phyloP scores from a whole-genome alignment of 345 rosid species.

The Moricandia arvensis region DNA sequence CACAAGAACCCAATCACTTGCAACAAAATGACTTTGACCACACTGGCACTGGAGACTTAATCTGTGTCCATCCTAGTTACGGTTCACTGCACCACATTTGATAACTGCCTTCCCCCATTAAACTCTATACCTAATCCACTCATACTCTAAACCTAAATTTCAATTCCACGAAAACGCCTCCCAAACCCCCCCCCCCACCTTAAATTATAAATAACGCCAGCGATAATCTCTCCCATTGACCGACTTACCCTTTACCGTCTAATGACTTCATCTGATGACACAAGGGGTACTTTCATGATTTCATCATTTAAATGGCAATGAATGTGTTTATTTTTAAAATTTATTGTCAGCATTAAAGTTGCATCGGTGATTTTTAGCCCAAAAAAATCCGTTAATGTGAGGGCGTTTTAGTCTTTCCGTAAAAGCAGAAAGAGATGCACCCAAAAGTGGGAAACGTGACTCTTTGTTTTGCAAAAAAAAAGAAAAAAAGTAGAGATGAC shows the following conservation, averaged over 20 bases:
- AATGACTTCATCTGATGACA: not conserved
- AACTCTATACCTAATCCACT: constrained; percentile 51
- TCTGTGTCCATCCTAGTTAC: not conserved
- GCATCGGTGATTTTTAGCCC: constrained; percentile 31
- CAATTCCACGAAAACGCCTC: constrained; percentile 41
- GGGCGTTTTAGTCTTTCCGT: constrained; percentile 39
- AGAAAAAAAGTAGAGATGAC: constrained; percentile 43
- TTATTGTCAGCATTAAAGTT: not conserved
- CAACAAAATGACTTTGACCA: constrained; percentile 25
- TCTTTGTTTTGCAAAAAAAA: constrained; percentile 34
- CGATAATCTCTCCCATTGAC: constrained; percentile 24
- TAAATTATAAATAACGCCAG: too few relatives aligned
- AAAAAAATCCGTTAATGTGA: constrained; percentile 14
- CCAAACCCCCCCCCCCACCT: too few relatives aligned
- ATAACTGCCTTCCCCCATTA: too few relatives aligned
- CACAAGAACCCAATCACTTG: not conserved
- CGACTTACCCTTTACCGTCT: constrained; percentile 27
- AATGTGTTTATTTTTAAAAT: not conserved
- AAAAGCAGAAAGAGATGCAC: constrained; percentile 13
- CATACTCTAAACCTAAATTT: constrained; percentile 48
- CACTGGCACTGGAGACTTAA: not conserved
- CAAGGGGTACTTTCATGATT: constrained; percentile 34
- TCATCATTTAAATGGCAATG: constrained; percentile 9
- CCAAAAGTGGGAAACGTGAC: constrained; percentile 44
- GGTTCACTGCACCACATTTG: too few relatives aligned